phyloP scores from a whole-genome alignment of 1,139 yeast genomes.

The Pichia sp. region DNA sequence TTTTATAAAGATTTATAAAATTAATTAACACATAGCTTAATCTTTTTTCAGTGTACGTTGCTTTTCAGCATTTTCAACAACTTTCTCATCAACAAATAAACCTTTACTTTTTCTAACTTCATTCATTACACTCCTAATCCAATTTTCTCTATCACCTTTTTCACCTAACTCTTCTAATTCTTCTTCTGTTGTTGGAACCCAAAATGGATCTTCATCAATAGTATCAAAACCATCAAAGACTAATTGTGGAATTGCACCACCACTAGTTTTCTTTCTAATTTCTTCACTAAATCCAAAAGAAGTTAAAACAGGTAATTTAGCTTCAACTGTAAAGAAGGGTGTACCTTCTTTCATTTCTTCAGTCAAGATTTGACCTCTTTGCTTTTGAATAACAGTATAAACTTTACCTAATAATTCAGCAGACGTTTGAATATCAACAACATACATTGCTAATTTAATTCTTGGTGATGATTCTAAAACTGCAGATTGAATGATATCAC shows the following conservation, averaged over 20 bases:
- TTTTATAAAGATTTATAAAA: background rate
- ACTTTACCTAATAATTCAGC: conserved; percentile 94
- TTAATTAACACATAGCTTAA: background rate
- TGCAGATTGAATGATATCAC: conserved; percentile 65
- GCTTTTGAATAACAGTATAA: conserved; percentile 84
- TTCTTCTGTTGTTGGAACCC: conserved; percentile 99
- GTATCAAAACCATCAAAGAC: conserved; percentile 85
- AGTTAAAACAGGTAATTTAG: conserved; percentile 86
- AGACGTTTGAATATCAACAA: conserved; percentile 92
- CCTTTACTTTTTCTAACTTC: conserved; percentile 82
- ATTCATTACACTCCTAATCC: conserved; percentile 83
- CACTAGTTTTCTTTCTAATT: conserved; percentile 86
- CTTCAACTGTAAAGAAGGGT: conserved; percentile 83
- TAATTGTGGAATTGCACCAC: conserved; percentile 95
- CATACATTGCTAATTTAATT: conserved; percentile 82
- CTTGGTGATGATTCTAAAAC: conserved; percentile 82
- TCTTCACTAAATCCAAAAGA: conserved; percentile 97
- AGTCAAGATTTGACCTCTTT: conserved; percentile 77
- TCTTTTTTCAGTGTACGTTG: conserved; percentile 72
- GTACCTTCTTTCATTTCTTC: conserved; percentile 99
- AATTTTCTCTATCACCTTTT: conserved; percentile 83
- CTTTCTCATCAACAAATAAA: conserved; percentile 80
- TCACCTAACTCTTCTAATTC: conserved; percentile 93
- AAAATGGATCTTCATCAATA: conserved; percentile 89
- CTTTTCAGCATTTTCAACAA: conserved; percentile 86